Evolutionary conservation across 495 filamentous ascomycete genomes (phyloP), one percentile per base, ranked within the genome.

Genomic region (Cercophora scortea): DNA sequence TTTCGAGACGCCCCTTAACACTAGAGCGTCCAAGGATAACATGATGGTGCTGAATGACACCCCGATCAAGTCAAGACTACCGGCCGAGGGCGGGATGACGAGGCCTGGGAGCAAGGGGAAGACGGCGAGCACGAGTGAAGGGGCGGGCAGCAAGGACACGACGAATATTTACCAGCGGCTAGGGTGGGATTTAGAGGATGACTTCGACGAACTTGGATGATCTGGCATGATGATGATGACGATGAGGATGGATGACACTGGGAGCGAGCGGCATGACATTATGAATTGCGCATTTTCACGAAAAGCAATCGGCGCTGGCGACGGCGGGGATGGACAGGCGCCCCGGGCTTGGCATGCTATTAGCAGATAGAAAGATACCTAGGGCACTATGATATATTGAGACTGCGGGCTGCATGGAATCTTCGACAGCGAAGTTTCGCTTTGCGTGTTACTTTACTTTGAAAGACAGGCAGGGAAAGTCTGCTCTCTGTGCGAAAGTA

Each of bases 171-270:
- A 87, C 61, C 80, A 85, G 64, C 70, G 72, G 36, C 63, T 93
- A 45, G 86, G 89, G 44, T 89, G 90, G 90, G 85, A 92, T 58
- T 83, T 86, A 60, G 79, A 85, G 33, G 58, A 60, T 48, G 45
- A 49, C 35, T 40, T 56, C 36, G 62, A 61, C 49, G 59, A 58
- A 16, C 46, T 61, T 63, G 62, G n/a, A 63, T 51, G 62, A 61
- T 35, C 45, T 59, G 42, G 36, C 51, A 56, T 58, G 50, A 35
- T 34, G 42, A 49, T 7, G 19, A 48, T 44, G 39, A 56, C 56
- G 50, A 35, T 34, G 42, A 49, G 4, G 19, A 48, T 44, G 39
- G 33, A 43, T 59, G 36, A 38, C 32, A 25, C 25, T 25, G 2
- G 25, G 25, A 25, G 25, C 25, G 25, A 25, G 25, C 25, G 25